Conservation (phyloP, 2,329 filamentous ascomycete genomes). For the Immersiporthe knoxdaviesiana region DNA sequence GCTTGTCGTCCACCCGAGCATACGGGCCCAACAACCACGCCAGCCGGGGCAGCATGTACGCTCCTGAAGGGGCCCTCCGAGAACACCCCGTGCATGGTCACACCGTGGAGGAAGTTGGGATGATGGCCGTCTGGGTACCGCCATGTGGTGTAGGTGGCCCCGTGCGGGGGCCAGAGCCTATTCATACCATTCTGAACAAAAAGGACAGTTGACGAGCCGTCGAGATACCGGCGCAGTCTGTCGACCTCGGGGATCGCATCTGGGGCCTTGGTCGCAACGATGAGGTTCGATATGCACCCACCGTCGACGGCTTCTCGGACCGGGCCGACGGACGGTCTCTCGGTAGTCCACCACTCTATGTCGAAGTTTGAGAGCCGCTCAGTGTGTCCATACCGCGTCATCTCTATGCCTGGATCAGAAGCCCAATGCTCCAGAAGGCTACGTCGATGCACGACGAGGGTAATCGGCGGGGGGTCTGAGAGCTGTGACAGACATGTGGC, state of each 20-base stretch:
- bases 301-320: slow-evolving; percentile 46
- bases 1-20: slow-evolving; percentile 34
- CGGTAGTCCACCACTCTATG: slow-evolving; percentile 59
- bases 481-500: slow-evolving; percentile 71
- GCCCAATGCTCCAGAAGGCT: slow-evolving; percentile 54
- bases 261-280: slow-evolving; percentile 77
- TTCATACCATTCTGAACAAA: slow-evolving; percentile 92
- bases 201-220: slow-evolving; percentile 70
- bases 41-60: slow-evolving; percentile 54
- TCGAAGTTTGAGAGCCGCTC: slow-evolving; percentile 46
- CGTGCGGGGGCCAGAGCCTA: slow-evolving; percentile 58
- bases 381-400: slow-evolving; percentile 41
- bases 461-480: slow-evolving; percentile 69
- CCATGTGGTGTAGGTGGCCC: slow-evolving; percentile 45
- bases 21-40: slow-evolving; percentile 53
- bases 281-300: slow-evolving; percentile 66
- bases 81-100: slow-evolving; percentile 61
- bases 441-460: slow-evolving; percentile 73
- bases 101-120: slow-evolving; percentile 74
- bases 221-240: slow-evolving; percentile 63
- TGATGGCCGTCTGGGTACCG: slow-evolving; percentile 43
- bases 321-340: slow-evolving; percentile 42
- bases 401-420: slow-evolving; percentile 47
- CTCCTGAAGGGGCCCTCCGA: slow-evolving; percentile 55
- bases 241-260: slow-evolving; percentile 65